A percentile compares a stretch with the other conserved stretches of the same genome.
These are phyloP conservation scores for Colletotrichum filicis DNA, from an alignment of 2,329 filamentous ascomycete genomes.

Conservation along the genomic window DNA sequence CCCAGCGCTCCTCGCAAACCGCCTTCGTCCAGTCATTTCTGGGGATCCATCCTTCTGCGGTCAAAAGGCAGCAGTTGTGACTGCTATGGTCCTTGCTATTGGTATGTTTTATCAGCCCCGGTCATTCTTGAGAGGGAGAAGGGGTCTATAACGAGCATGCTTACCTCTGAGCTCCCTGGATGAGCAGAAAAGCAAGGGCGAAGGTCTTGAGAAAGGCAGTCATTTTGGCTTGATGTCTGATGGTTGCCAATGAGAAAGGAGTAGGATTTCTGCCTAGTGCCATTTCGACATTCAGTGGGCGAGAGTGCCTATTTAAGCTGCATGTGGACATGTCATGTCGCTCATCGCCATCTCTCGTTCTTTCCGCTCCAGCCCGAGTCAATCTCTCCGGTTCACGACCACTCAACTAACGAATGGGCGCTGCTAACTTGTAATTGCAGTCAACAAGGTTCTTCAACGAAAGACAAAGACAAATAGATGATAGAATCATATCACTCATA, in stretches of 20 bases:
- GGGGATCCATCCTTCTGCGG: neutral
- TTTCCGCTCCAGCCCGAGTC: neutral
- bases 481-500: neutral
- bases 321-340: neutral
- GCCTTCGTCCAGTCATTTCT: neutral
- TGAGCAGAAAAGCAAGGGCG: neutral
- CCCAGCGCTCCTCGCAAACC: neutral
- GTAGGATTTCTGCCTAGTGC: neutral
- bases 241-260: neutral
- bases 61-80: neutral
- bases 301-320: neutral
- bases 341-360: neutral
- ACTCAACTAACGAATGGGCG: neutral
- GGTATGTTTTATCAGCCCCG: neutral
- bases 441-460: neutral
- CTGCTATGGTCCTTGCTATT: neutral
- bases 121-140: neutral
- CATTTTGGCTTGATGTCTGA: neutral
- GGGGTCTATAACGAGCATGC: too few relatives aligned
- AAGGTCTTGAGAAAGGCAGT: neutral
- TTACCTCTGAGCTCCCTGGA: neutral
- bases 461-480: neutral
- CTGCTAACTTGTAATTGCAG: neutral
- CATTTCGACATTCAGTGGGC: neutral
- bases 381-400: neutral